These are phyloP conservation scores for Alectoria sarmentosa DNA, from an alignment of 495 filamentous ascomycete genomes.

Conservation along the genomic window DNA sequence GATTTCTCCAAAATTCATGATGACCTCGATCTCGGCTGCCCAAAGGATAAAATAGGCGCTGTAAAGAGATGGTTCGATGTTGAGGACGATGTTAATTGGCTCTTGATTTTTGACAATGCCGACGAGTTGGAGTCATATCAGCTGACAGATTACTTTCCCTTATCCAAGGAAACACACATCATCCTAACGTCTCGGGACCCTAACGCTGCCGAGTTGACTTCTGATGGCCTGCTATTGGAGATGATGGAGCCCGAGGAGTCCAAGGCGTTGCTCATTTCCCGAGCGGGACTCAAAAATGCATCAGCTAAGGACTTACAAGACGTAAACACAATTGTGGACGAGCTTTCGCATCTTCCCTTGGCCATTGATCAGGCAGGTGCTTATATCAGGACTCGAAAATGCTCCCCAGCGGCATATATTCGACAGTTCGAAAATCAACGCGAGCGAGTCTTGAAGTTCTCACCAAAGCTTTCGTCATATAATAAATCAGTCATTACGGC, in stretches of 20 bases:
- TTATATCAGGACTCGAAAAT: conserved; percentile 9
- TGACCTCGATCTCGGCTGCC: no score
- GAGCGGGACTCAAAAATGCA: not conserved
- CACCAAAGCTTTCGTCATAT: conserved; percentile 14
- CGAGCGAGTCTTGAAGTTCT: conserved; percentile 8
- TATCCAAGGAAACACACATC: conserved; percentile 17
- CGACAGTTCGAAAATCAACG: conserved; percentile 12
- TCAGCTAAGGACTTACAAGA: conserved; percentile 3
- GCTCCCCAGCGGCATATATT: conserved; percentile 11
- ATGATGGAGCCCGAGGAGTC: conserved; percentile 11
- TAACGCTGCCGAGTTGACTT: conserved; percentile 8
- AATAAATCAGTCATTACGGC: conserved; percentile 17
- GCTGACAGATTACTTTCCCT: no score
- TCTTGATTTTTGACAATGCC: no score
- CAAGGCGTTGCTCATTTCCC: conserved; percentile 3
- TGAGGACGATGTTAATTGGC: no score
- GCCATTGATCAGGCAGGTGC: conserved; percentile 18
- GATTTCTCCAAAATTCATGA: no score
- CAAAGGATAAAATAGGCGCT: no score
- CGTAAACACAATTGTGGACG: conserved; percentile 7
- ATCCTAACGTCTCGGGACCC: conserved; percentile 17
- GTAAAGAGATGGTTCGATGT: no score
- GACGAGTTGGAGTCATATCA: no score
- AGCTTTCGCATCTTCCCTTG: conserved; percentile 7
- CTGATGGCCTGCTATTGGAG: conserved; percentile 13